Base-by-base conservation (phyloP, 495 filamentous ascomycete genomes). In the Penicillium mononematosum region DNA sequence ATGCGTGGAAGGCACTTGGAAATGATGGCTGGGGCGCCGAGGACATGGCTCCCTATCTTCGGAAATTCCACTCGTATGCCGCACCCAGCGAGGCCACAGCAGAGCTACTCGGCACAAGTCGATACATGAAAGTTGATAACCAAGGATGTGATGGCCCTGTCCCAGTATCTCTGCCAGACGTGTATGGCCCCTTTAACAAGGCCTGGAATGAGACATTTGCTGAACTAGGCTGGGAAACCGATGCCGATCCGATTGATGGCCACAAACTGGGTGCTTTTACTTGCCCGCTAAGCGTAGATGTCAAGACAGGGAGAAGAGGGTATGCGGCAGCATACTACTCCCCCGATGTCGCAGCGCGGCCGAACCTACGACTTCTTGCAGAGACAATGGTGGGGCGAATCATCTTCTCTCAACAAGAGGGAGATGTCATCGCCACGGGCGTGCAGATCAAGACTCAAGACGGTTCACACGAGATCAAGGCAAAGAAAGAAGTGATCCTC, bases 401-500 rank as follows among this genome's bases (percentile, higher is more conserved):
- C 11, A 32, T 79, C 0, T 60, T 82, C 17, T 34, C 27, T 24
- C 10, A 55, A 25, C 38, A 56, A 38, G 55, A 58, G 14, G 39
- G 59, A 65, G 57, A 68, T 38, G 5, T 74, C 56, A 5, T 63
- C 24, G 39, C 58, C 34, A 62, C 56, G 56, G 61, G 75, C 72
- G 70, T 80, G 12, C 62, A 73, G 38, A 69, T 78, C 34, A 71
- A 70, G 14, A 64, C 62, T 9, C 42, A 60, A 8, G 60, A 68
- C 41, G 61, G 56, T 5, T 22, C 55, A 64, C 39, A 64, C 7
- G 66, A 63, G 4, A 64, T 84, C 44, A 73, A 62, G 44, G 85
- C 81, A 3, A 70, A 70, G 16, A 82, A 75, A 39, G 78, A 83
- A 48, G 79, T 87, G 0, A 70, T 88, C 27, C 58, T 84, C 1